phyloP scores from a whole-genome alignment of 2,329 filamentous ascomycete genomes.

The Phialophora expanda region DNA sequence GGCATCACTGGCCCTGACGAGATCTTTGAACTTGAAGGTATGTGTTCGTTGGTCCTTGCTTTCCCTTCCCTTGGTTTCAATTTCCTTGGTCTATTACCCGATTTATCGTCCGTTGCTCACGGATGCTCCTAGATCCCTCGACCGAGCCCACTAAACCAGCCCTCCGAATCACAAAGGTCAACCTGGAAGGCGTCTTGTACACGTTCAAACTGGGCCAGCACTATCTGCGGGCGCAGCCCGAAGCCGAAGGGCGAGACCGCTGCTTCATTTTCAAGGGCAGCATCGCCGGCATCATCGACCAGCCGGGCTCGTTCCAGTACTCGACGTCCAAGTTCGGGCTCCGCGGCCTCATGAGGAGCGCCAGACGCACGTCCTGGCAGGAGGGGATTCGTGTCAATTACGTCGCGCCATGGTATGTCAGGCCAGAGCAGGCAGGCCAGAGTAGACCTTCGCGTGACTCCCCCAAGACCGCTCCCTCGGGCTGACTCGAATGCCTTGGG shows the following conservation, averaged over 20 bases:
- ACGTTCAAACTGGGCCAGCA: constrained; percentile 38
- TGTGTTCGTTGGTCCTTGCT: background rate
- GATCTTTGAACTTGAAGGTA: constrained; percentile 38
- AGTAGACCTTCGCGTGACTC: no score
- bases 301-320: constrained; percentile 44
- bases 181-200: constrained; percentile 29
- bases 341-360: constrained; percentile 47
- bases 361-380: constrained; percentile 43
- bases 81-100: constrained; percentile 44
- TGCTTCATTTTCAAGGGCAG: constrained; percentile 44
- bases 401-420: constrained; percentile 44
- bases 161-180: constrained; percentile 43
- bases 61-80: constrained; percentile 21
- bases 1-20: constrained; percentile 50
- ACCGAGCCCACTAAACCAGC: constrained; percentile 41
- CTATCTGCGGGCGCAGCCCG: constrained; percentile 42
- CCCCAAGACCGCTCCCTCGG: no score
- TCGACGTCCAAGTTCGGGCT: constrained; percentile 47
- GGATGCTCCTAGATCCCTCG: constrained; percentile 10
- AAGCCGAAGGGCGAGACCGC: constrained; percentile 36
- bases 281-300: constrained; percentile 44
- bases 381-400: constrained; percentile 48
- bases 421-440: no score
- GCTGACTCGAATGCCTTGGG: no score
- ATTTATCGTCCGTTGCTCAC: constrained; percentile 18